Evolutionary conservation across 306 rosid species (phyloP).

Genomic region (Macrotyloma uniflorum): DNA sequence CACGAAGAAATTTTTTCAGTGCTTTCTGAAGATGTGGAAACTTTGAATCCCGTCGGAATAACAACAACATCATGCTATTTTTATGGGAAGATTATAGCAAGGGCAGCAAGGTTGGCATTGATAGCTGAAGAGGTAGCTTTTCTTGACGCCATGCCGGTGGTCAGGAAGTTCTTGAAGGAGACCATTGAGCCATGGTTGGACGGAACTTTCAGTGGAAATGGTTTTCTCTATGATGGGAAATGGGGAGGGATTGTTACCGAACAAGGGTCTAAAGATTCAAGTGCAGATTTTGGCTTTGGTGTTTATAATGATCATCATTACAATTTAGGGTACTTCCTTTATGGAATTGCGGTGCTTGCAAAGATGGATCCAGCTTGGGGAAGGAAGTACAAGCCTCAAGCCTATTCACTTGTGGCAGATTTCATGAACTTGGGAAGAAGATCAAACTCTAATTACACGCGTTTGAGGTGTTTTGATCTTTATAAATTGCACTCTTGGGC

Average conservation of each 20-base stretch:
- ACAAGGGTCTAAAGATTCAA: conserved; percentile 67
- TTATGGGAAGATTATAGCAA: conserved; percentile 70
- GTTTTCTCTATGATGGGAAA: conserved; percentile 67
- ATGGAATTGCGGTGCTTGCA: conserved; percentile 81
- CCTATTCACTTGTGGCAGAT: conserved; percentile 72
- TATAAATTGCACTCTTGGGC: conserved; percentile 88
- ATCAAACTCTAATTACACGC: conserved; percentile 50
- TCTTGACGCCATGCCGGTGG: conserved; percentile 51
- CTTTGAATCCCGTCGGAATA: conserved; percentile 41
- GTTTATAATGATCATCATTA: conserved; percentile 82
- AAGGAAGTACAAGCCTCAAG: conserved; percentile 62
- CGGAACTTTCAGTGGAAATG: conserved; percentile 75
- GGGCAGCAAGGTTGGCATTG: conserved; percentile 86
- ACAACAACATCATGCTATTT: conserved; percentile 64
- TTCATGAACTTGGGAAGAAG: conserved; percentile 58
- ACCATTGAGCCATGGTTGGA: conserved; percentile 81
- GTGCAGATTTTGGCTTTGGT: conserved; percentile 85
- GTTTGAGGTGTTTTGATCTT: conserved; percentile 72
- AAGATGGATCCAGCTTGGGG: conserved; percentile 90
- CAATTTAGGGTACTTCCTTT: conserved; percentile 75
- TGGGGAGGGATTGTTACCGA: conserved; percentile 88
- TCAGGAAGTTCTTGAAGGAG: conserved; percentile 62
- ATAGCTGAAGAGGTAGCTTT: conserved; percentile 79
- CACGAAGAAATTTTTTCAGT: conserved; percentile 59
- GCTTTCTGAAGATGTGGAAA: conserved; percentile 63